Conservation (phyloP, 2,329 filamentous ascomycete genomes). For the Monosporascus sp. region DNA sequence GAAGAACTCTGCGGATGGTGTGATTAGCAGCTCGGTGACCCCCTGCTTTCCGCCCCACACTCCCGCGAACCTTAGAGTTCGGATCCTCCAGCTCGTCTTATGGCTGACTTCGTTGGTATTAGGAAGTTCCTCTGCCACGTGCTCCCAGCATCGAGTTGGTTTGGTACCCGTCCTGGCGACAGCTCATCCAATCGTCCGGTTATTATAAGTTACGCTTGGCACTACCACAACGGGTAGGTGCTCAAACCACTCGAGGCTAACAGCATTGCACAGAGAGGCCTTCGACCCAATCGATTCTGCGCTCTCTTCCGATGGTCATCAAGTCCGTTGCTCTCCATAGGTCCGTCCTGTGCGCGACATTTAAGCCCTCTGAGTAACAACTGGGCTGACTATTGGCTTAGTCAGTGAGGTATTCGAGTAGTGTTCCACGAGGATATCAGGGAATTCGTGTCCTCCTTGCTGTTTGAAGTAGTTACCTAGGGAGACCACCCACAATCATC, state of each 20-base stretch:
- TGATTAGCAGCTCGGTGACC: too few relatives aligned
- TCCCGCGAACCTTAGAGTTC: too few relatives aligned
- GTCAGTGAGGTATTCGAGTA: constrained; percentile 8
- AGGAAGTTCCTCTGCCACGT: too few relatives aligned
- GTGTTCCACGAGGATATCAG: constrained; percentile 6
- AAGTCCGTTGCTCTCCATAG: constrained; percentile 11
- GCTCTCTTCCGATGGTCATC: constrained; percentile 18
- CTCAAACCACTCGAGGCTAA: constrained; percentile 17
- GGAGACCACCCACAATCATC: too few relatives aligned
- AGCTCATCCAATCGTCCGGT: neutral
- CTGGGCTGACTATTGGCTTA: constrained; percentile 17
- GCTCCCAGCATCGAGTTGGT: neutral
- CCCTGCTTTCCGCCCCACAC: too few relatives aligned
- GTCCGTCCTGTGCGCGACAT: constrained; percentile 12
- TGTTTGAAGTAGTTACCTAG: constrained; percentile 3
- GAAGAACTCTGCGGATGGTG: too few relatives aligned
- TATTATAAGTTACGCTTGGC: constrained; percentile 11
- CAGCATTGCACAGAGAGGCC: constrained; percentile 17
- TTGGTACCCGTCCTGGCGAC: neutral
- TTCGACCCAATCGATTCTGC: constrained; percentile 19
- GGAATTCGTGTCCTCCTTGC: constrained; percentile 4
- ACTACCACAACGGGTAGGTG: constrained; percentile 20
- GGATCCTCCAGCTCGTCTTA: too few relatives aligned
- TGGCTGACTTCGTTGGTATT: too few relatives aligned
- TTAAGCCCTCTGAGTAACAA: constrained; percentile 14